A percentile compares a stretch with the other conserved stretches of the same genome.
Evolutionary conservation across 306 rosid species (phyloP).

Genomic region (Cucumis sativus): Cucumber_9930_V3 NC_026655.2:3988501-3989000

Average conservation of each 20-base stretch:
- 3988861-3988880: neutral
- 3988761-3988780: neutral
- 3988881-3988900: neutral
- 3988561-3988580: slow-evolving; percentile 79
- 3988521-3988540: slow-evolving; percentile 83
- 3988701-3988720: neutral
- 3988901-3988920: neutral
- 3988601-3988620: slow-evolving; percentile 18
- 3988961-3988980: neutral
- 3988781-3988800: neutral
- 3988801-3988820: neutral
- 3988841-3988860: neutral
- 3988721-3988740: neutral
- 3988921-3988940: neutral
- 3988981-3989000: neutral
- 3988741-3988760: neutral
- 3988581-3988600: slow-evolving; percentile 42
- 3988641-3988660: neutral
- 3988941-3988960: neutral
- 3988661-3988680: neutral
- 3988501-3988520: slow-evolving; percentile 76
- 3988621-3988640: neutral
- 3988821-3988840: neutral
- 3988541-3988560: slow-evolving; percentile 99
- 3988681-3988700: neutral